These are phyloP conservation scores for Aristolochia californica DNA, from an alignment of 164 flowering plant genomes.

Conservation along the genomic window DNA sequence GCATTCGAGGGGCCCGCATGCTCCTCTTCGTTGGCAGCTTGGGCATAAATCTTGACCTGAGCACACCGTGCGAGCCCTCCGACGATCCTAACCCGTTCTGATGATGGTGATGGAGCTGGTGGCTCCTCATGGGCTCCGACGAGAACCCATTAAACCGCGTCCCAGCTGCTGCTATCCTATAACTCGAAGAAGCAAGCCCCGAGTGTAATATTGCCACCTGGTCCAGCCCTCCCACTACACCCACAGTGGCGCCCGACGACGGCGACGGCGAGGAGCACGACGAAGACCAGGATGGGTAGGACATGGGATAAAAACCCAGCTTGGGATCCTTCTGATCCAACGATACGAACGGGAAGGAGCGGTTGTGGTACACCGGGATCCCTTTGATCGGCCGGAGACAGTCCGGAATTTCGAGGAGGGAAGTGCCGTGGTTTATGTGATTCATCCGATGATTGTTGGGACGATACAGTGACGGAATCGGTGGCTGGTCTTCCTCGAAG, in stretches of 20 bases:
- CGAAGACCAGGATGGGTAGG: constrained; percentile 11
- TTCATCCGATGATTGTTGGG: constrained; percentile 3
- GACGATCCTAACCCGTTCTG: constrained; percentile 20
- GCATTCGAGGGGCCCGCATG: constrained; percentile 68
- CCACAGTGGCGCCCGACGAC: neutral
- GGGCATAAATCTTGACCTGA: constrained; percentile 46
- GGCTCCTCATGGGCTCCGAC: constrained; percentile 22
- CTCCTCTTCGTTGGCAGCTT: constrained; percentile 43
- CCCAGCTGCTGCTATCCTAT: constrained; percentile 18
- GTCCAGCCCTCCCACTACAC: constrained; percentile 18
- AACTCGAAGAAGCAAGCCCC: constrained; percentile 7
- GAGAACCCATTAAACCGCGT: constrained; percentile 30
- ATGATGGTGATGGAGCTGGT: constrained; percentile 21
- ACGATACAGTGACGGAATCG: constrained; percentile 5
- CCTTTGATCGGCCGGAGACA: constrained; percentile 45
- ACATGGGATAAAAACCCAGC: constrained; percentile 26
- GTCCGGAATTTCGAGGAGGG: constrained; percentile 21
- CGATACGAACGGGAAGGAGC: constrained; percentile 39
- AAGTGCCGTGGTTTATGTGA: constrained; percentile 22
- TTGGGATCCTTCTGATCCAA: constrained; percentile 24
- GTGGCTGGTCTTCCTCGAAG: constrained; percentile 6
- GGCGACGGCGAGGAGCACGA: too few species aligned
- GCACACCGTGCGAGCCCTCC: constrained; percentile 21
- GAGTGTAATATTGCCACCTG: constrained; percentile 25
- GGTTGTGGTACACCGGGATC: constrained; percentile 52